phyloP scores from a whole-genome alignment of 208 protist genomes.

The Crithidia bombi region DNA sequence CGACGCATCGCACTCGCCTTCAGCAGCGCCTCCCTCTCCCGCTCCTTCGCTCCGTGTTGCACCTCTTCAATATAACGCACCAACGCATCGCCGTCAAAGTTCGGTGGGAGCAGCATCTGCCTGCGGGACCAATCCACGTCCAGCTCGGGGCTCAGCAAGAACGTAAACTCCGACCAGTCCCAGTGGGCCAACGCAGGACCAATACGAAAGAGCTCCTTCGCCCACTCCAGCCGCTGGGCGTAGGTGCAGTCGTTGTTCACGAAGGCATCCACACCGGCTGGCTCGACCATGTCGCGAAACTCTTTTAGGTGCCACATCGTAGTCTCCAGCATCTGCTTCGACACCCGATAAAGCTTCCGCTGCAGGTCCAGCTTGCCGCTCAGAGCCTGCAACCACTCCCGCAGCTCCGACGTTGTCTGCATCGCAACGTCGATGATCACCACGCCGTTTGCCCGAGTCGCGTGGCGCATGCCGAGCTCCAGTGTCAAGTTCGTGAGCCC shows the following conservation, averaged over 20 bases:
- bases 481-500: constrained; percentile 83
- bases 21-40: constrained; percentile 61
- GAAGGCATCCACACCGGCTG: constrained; percentile 85
- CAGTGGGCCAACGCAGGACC: constrained; percentile 75
- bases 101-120: constrained; percentile 77
- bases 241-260: constrained; percentile 90
- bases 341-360: constrained; percentile 80
- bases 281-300: constrained; percentile 80
- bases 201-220: constrained; percentile 90
- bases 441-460: constrained; percentile 89
- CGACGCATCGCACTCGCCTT: constrained; percentile 60
- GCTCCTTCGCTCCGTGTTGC: constrained; percentile 74
- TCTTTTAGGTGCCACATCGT: constrained; percentile 92
- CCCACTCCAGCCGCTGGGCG: constrained; percentile 85
- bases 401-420: constrained; percentile 49
- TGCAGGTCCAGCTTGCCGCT: constrained; percentile 81
- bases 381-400: constrained; percentile 69
- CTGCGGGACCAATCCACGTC: constrained; percentile 83
- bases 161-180: constrained; percentile 92
- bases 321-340: constrained; percentile 89
- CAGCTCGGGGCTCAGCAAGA: constrained; percentile 74
- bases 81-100: constrained; percentile 89
- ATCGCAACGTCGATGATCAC: constrained; percentile 71
- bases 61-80: constrained; percentile 89
- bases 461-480: constrained; percentile 76